phyloP scores from a whole-genome alignment of 345 rosid genomes.

The Pugionium dolabratum region DNA sequence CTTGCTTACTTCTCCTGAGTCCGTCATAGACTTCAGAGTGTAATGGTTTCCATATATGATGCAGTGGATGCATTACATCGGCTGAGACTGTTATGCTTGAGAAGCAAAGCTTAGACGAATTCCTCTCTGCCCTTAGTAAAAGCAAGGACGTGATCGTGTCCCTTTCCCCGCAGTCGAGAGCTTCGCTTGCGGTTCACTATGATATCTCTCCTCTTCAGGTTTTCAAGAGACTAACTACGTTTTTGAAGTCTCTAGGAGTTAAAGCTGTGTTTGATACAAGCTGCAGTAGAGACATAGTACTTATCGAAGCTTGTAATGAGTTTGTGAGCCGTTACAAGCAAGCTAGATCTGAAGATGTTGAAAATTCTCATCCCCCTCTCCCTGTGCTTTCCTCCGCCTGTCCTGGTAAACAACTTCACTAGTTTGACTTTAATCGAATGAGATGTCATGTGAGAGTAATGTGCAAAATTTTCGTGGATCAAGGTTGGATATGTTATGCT shows the following conservation, averaged over 20 bases:
- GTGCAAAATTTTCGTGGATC: conserved; percentile 6
- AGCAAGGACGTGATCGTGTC: conserved; percentile 70
- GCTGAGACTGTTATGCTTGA: conserved; percentile 97
- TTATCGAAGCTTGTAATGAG: conserved; percentile 86
- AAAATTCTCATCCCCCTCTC: conserved; percentile 43
- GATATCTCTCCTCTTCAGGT: conserved; percentile 71
- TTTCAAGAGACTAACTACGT: conserved; percentile 74
- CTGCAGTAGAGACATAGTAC: conserved; percentile 75
- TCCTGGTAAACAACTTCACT: conserved; percentile 60
- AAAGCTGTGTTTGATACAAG: conserved; percentile 87
- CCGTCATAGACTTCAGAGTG: background rate
- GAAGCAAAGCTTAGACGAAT: conserved; percentile 93
- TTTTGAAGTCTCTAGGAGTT: conserved; percentile 81
- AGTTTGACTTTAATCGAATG: conserved; percentile 10
- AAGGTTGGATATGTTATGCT: conserved; percentile 99
- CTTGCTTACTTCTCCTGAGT: conserved; percentile 19
- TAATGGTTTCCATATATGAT: conserved; percentile 17
- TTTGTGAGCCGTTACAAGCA: conserved; percentile 66
- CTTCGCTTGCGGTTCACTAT: conserved; percentile 80
- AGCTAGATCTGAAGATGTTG: conserved; percentile 46
- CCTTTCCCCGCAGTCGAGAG: conserved; percentile 83
- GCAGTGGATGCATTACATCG: conserved; percentile 91
- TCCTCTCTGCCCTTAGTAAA: conserved; percentile 62
- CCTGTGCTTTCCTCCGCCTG: conserved; percentile 94
- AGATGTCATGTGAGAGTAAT: conserved; percentile 5